Evolutionary conservation across 129 eudicot species (phyloP), one percentile per base, ranked within the genome.

Genomic region (Artemisia tridentata): DNA sequence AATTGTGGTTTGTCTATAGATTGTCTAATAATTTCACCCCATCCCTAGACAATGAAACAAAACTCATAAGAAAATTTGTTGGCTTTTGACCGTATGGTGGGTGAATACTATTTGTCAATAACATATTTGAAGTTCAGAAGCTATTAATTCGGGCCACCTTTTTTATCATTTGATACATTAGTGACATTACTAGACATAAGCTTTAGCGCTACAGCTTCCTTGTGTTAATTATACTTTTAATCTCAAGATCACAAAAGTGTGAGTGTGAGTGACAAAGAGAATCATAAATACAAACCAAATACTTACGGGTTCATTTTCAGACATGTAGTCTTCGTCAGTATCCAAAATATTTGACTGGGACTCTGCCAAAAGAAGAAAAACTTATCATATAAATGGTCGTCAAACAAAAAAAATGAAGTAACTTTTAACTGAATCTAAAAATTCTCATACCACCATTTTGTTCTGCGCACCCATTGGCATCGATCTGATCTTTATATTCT

Each of bases 221-320:
- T 51, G 56, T 51, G 56, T 15, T 15, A 51, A 51, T 15, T 15
- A n/a, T 31, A 52, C 31, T 2, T 68, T 5, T 53, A 29, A 46
- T 69, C 61, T 52, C 57, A 29, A 69, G 18, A 52, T 51, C 18
- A 69, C 18, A 15, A 14, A 18, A 3, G 0, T 46, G 19, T 25
- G 21, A 59, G 21, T 2, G 27, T 16, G 12, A 15, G 14, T n/a
- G 16, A 61, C 62, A 67, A 62, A 71, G 54, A 21, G 65, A 68
- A 38, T 38, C 45, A 38, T 38, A 38, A 7, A 38, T 38, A 38
- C 2, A 38, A 38, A 7, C 45, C 43, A 46, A 51, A 64, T 71
- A 78, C 92, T 84, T 78, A 95, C 99, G 21, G 78, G 73, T 69
- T 90, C 97, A 65, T 82, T 89, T 65, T 79, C 92, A 72, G 95